Percentiles rank a stretch among this genome's conserved stretches.
phyloP scores from a whole-genome alignment of 148 eudicot genomes.

The Cornus kousa region DNA sequence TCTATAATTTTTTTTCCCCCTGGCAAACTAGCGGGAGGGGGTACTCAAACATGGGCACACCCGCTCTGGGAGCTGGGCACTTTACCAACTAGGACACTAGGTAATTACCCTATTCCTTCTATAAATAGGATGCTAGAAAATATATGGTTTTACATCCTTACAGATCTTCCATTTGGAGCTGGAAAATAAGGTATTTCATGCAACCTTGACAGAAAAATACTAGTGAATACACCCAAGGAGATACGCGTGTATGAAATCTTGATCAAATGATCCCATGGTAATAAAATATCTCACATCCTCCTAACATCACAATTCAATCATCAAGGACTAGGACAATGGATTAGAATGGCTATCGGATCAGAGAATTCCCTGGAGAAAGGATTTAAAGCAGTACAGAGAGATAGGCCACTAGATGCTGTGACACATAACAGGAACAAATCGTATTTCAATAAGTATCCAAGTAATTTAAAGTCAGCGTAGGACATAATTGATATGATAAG shows the following conservation, averaged over 20 bases:
- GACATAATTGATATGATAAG: not conserved
- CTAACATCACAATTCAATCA: not conserved
- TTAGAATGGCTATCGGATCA: not conserved
- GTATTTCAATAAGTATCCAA: not conserved
- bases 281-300: conserved; percentile 7
- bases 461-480: not conserved
- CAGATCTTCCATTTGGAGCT: too few relatives aligned
- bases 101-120: too few relatives aligned
- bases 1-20: too few relatives aligned
- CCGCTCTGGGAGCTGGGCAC: too few relatives aligned
- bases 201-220: too few relatives aligned
- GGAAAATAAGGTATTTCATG: too few relatives aligned
- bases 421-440: not conserved
- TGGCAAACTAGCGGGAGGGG: too few relatives aligned
- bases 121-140: too few relatives aligned
- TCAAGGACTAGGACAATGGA: not conserved
- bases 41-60: too few relatives aligned
- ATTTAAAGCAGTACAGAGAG: not conserved
- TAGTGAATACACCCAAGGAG: not conserved
- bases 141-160: too few relatives aligned
- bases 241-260: not conserved
- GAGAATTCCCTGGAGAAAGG: not conserved
- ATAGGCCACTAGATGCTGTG: not conserved
- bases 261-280: not conserved
- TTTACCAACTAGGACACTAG: too few relatives aligned